A percentile compares a stretch with the other conserved stretches of the same genome.
phyloP scores from a whole-genome alignment of 371 early-diverging fungal species.

The Chytridium lagenaria region DNA sequence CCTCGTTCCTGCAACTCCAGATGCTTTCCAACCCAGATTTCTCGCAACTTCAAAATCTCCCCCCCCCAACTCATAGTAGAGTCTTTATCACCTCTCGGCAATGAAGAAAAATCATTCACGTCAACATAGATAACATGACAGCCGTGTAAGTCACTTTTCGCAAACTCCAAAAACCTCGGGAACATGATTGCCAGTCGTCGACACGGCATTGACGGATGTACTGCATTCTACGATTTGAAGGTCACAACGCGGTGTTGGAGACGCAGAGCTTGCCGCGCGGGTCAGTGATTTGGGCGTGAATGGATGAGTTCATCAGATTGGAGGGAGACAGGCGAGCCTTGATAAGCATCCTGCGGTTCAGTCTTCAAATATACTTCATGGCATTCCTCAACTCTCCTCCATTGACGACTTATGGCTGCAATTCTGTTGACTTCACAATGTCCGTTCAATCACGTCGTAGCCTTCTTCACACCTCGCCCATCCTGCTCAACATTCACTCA shows the following conservation, averaged over 20 bases:
- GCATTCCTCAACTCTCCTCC: constrained; percentile 84
- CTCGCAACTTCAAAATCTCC: constrained; percentile 88
- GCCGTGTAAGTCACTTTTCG: constrained; percentile 88
- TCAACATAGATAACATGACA: constrained; percentile 95
- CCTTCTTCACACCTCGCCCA: constrained; percentile 87
- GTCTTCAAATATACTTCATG: constrained; percentile 65
- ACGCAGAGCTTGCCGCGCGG: constrained; percentile 78
- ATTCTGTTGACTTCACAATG: constrained; percentile 73
- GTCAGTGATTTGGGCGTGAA: constrained; percentile 74
- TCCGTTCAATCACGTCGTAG: constrained; percentile 78
- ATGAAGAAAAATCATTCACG: constrained; percentile 97
- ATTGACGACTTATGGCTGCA: constrained; percentile 76
- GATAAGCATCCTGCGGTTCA: no score
- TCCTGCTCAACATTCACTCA: constrained; percentile 91
- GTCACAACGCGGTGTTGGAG: constrained; percentile 76
- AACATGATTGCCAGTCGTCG: constrained; percentile 85
- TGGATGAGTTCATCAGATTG: no score
- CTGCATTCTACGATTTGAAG: no score
- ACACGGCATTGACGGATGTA: no score
- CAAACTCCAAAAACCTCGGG: constrained; percentile 93
- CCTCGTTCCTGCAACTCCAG: constrained; percentile 81
- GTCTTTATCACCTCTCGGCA: constrained; percentile 89
- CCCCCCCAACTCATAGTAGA: constrained; percentile 71
- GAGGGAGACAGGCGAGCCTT: no score
- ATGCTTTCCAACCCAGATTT: constrained; percentile 87